These are phyloP conservation scores for Starmerella sp. DNA, from an alignment of 805 yeast species.

Conservation along the genomic window DNA sequence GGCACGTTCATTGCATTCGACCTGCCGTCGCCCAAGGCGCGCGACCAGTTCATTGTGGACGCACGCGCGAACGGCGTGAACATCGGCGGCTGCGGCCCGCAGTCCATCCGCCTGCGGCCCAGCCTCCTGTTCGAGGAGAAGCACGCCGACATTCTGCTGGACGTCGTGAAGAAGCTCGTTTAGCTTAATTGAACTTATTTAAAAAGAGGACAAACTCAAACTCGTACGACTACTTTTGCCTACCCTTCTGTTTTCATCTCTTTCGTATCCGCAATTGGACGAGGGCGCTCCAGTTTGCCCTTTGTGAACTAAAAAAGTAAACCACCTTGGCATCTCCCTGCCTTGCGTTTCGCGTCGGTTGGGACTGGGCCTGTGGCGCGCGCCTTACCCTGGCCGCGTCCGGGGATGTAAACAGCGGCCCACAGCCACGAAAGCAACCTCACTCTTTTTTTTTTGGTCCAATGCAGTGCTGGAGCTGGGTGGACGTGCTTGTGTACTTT, in stretches of 20 bases:
- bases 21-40: conserved; percentile 39
- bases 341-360: too few relatives aligned
- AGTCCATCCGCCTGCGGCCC: conserved; percentile 72
- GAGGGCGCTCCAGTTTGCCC: too few relatives aligned
- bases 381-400: neutral
- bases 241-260: too few relatives aligned
- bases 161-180: conserved; percentile 33
- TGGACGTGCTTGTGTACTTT: conserved; percentile 14
- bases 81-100: conserved; percentile 76
- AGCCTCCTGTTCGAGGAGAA: conserved; percentile 65
- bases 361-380: neutral
- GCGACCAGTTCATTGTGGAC: conserved; percentile 51
- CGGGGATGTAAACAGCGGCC: neutral
- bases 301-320: too few relatives aligned
- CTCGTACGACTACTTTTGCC: too few relatives aligned
- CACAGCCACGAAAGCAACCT: neutral
- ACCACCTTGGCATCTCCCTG: too few relatives aligned
- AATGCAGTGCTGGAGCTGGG: conserved; percentile 23
- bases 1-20: conserved; percentile 84
- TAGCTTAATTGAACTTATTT: neutral
- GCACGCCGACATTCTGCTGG: conserved; percentile 60
- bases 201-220: neutral
- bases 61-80: conserved; percentile 60
- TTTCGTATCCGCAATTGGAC: too few relatives aligned
- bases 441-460: neutral